A percentile compares a stretch with the other conserved stretches of the same genome.
phyloP scores from a whole-genome alignment of 352 stramenopile species.

The Globisporangium middletonii region DNA sequence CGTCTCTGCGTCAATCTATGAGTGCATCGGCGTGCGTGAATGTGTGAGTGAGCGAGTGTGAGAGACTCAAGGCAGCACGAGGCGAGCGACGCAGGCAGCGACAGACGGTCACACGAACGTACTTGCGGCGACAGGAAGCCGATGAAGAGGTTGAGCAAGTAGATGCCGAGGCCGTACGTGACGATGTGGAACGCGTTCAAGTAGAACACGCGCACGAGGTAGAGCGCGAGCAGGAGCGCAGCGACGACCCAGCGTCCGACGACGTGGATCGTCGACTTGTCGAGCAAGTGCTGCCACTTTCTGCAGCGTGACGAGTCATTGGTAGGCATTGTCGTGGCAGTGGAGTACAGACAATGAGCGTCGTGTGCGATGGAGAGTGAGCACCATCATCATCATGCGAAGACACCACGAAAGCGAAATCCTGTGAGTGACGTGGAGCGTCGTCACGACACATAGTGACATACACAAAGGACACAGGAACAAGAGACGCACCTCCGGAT shows the following conservation, averaged over 20 bases:
- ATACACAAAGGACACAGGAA: background rate
- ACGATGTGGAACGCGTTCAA: slow-evolving; percentile 98
- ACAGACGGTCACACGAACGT: slow-evolving; percentile 1
- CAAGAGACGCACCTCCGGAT: slow-evolving; percentile 55
- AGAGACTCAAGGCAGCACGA: too few relatives aligned
- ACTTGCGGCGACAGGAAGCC: slow-evolving; percentile 98
- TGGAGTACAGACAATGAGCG: too few relatives aligned
- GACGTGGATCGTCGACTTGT: slow-evolving; percentile 97
- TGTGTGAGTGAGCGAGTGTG: background rate
- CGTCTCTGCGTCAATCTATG: slow-evolving; percentile 76
- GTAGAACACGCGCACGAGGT: slow-evolving; percentile 91
- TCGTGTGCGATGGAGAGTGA: background rate
- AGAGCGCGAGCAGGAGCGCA: slow-evolving; percentile 79
- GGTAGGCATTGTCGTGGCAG: background rate
- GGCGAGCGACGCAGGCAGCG: too few relatives aligned
- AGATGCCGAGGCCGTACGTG: slow-evolving; percentile 98
- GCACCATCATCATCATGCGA: too few relatives aligned
- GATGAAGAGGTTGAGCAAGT: slow-evolving; percentile 99
- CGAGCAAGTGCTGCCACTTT: slow-evolving; percentile 96
- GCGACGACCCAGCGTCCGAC: slow-evolving; percentile 91
- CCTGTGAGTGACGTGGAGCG: background rate
- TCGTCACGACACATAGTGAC: background rate
- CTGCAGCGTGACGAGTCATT: slow-evolving; percentile 22
- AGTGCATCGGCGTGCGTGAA: background rate
- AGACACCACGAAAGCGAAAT: background rate